Percentiles rank a stretch among this genome's conserved stretches.
Conservation (phyloP, 768 basidiomycete species). For the Hortiboletus campestris region DNA sequence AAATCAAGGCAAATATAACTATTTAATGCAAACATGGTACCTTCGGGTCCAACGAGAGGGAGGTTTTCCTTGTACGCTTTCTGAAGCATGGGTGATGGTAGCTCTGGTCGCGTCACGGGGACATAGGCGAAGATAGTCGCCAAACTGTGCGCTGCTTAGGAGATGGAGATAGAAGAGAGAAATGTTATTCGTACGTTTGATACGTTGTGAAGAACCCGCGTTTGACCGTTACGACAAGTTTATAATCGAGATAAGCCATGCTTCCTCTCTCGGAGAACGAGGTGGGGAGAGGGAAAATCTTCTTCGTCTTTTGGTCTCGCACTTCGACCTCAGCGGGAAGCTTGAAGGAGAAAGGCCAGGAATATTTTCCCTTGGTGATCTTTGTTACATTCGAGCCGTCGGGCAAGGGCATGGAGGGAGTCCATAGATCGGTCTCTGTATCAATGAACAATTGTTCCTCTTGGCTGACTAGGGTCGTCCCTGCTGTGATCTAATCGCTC, state of each 20-base stretch:
- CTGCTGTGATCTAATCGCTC: constrained; percentile 37
- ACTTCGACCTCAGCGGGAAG: constrained; percentile 45
- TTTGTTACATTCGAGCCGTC: constrained; percentile 25
- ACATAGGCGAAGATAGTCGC: constrained; percentile 33
- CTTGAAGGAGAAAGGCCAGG: constrained; percentile 48
- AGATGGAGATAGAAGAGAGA: neutral
- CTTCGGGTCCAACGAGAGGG: constrained; percentile 36
- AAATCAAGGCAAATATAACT: neutral
- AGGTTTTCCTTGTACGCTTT: constrained; percentile 36
- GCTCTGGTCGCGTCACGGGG: constrained; percentile 33
- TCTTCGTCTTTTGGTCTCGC: constrained; percentile 36
- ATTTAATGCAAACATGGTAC: neutral
- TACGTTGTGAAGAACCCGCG: constrained; percentile 49
- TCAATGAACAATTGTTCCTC: constrained; percentile 50
- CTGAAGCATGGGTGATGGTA: constrained; percentile 36
- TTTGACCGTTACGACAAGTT: constrained; percentile 47
- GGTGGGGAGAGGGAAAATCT: constrained; percentile 45
- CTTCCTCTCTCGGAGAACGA: constrained; percentile 56
- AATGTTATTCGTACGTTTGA: constrained; percentile 38
- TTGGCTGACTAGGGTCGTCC: constrained; percentile 54
- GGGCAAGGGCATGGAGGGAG: constrained; percentile 25
- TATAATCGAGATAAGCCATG: constrained; percentile 57
- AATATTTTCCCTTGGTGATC: constrained; percentile 44
- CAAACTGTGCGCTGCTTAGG: constrained; percentile 24
- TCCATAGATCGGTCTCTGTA: constrained; percentile 43